Conservation (phyloP, 805 yeast species). For the Lachancea sp. region DNA sequence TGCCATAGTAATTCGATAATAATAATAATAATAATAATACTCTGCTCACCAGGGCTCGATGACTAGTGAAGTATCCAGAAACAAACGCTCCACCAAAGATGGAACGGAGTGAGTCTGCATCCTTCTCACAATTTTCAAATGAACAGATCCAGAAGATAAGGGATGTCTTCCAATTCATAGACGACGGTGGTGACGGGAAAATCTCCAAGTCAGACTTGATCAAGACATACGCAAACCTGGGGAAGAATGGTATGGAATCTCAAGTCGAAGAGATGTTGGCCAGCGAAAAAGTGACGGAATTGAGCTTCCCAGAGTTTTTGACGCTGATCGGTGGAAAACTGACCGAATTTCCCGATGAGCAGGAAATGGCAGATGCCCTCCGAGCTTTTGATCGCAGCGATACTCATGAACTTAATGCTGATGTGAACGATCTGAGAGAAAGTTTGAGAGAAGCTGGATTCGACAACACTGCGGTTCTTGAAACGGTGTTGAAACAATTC, state of each 20-base stretch:
- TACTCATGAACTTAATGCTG: conserved; percentile 38
- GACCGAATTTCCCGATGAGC: conserved; percentile 43
- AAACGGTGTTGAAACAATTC: conserved; percentile 48
- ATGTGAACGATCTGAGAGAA: conserved; percentile 43
- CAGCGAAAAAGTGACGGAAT: conserved; percentile 15
- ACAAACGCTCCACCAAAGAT: conserved; percentile 7
- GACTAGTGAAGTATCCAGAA: too few relatives aligned
- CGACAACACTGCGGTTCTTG: conserved; percentile 39
- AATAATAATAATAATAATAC: too few relatives aligned
- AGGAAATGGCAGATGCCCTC: conserved; percentile 55
- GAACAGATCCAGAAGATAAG: conserved; percentile 60
- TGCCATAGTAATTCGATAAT: too few relatives aligned
- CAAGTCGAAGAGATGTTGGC: conserved; percentile 47
- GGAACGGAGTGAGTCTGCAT: conserved; percentile 28
- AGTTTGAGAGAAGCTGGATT: conserved; percentile 43
- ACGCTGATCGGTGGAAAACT: conserved; percentile 54
- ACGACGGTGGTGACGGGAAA: conserved; percentile 70
- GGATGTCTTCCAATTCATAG: conserved; percentile 73
- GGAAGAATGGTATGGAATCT: conserved; percentile 38
- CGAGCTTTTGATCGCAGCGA: conserved; percentile 39
- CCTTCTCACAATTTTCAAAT: conserved; percentile 43
- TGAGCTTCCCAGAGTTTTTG: conserved; percentile 62
- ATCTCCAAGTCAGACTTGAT: conserved; percentile 52
- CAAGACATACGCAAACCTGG: conserved; percentile 47
- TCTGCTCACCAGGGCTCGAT: too few relatives aligned